Conservation (phyloP, 192 early-diverging fungal species). For the Gorgonomyces haynaldii region DNA sequence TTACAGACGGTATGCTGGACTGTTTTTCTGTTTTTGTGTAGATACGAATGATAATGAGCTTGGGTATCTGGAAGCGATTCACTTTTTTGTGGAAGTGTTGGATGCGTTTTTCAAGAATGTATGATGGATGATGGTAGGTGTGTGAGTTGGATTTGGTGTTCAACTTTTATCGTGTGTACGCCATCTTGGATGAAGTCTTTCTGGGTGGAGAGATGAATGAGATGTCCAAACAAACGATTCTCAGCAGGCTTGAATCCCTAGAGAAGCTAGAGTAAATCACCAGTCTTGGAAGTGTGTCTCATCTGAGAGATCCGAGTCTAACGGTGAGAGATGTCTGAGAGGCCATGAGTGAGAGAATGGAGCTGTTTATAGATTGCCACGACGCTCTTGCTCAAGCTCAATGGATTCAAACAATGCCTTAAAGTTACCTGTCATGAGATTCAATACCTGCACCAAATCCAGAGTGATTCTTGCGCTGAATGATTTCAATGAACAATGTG, state of each 20-base stretch:
- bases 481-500: slow-evolving; percentile 94
- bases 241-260: slow-evolving; percentile 35
- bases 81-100: slow-evolving; percentile 97
- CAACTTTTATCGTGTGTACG: slow-evolving; percentile 95
- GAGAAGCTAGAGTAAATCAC: slow-evolving; percentile 37
- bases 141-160: slow-evolving; percentile 97
- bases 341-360: background rate
- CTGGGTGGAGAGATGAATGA: slow-evolving; percentile 97
- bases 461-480: slow-evolving; percentile 86
- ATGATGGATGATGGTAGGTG: slow-evolving; percentile 92
- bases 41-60: slow-evolving; percentile 98
- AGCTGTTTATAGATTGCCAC: slow-evolving; percentile 44
- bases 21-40: slow-evolving; percentile 98
- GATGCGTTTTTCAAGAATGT: slow-evolving; percentile 98
- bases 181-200: slow-evolving; percentile 95
- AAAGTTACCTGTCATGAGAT: too few species aligned
- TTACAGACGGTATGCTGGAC: slow-evolving; percentile 89
- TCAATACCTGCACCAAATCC: slow-evolving; percentile 85
- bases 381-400: slow-evolving; percentile 83
- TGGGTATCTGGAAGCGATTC: slow-evolving; percentile 89
- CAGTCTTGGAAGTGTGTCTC: background rate
- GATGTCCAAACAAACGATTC: slow-evolving; percentile 43
- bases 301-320: too few species aligned
- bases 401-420: slow-evolving; percentile 93
- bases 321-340: too few species aligned